Base-by-base conservation (phyloP, 495 filamentous ascomycete genomes). In the Penicillium crystallinum region DNA sequence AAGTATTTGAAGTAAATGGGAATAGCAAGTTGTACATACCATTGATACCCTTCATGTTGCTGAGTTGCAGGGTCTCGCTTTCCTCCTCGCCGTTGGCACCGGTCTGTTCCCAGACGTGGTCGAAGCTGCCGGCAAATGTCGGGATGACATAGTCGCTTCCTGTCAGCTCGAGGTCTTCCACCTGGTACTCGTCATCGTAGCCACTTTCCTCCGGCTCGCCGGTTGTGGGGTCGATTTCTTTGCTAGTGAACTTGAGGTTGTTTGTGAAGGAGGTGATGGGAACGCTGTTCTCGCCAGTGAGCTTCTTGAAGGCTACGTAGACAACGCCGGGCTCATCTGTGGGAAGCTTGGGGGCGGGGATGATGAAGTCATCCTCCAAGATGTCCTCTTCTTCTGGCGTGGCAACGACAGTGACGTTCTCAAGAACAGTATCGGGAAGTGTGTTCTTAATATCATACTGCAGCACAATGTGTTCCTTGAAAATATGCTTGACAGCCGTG, bases 391-490 rank as follows among this genome's bases (percentile, higher is more conserved):
- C 89, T 0, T 87, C 78, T 1, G 93, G 89, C 0, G 88, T 85
- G n/a, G 88, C 85, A 11, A 90, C 79, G 40, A 98, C 86, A 6
- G 89, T 90, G 31, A 97, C 91, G 43, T 97, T 90, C 60, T 93
- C 86, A 34, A 99, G 76, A 40, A 97, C 80, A 38, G 88, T 92
- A 50, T 91, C 90, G 3, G 88, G 83, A 14, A 99, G 81, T 3
- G 95, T 99, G 74, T 99, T 99, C 77, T 96, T 97, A 68, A 99
- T 83, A 61, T 97, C 89, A 71, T 95, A 97, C 68, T 99, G 95
- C 44, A 99, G 73, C 12, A 99, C 95, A 56, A 97, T 79, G 61
- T 97, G 88, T 64, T 96, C 89, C 69, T 91, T 92, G 83, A 96
- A 97, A 61, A 97, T 86, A 60, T 99, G 95, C 74, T 97, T 99